phyloP scores from a whole-genome alignment of 176 grass and related monocot species.

The Dactylis glomerata region DNA sequence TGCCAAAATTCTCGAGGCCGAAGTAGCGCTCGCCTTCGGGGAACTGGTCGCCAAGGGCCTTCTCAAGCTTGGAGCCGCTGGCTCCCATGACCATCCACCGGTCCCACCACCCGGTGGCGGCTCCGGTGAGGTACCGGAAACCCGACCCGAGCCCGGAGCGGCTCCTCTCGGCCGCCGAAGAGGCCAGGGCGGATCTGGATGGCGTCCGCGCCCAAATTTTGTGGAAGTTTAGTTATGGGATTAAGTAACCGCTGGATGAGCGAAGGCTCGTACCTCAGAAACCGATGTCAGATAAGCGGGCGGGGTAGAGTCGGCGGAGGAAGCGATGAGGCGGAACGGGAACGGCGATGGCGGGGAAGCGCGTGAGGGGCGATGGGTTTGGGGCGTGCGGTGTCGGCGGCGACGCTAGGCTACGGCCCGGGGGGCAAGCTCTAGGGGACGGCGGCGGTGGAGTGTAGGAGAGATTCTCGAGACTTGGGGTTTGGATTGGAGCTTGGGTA shows the following conservation, averaged over 20 bases:
- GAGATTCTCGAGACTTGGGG: not conserved
- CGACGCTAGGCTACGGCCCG: not conserved
- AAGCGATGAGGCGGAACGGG: not conserved
- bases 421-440: not conserved
- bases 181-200: constrained; percentile 42
- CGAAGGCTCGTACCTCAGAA: not conserved
- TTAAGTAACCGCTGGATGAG: not conserved
- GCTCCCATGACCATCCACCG: constrained; percentile 97
- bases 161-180: constrained; percentile 58
- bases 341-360: not conserved
- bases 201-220: not conserved
- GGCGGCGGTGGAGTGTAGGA: not conserved
- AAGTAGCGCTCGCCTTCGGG: constrained; percentile 98
- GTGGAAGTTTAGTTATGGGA: not conserved
- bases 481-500: constrained; percentile 13
- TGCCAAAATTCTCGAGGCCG: constrained; percentile 97
- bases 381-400: not conserved
- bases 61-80: constrained; percentile 95
- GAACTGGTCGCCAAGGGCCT: constrained; percentile 96
- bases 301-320: not conserved
- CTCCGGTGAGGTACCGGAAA: constrained; percentile 73
- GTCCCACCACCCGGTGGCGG: constrained; percentile 88
- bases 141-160: constrained; percentile 72
- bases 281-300: not conserved
- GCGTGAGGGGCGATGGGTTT: not conserved